Base-by-base conservation (phyloP, 2,329 filamentous ascomycete species). In the Colletotrichum spaethianum region DNA sequence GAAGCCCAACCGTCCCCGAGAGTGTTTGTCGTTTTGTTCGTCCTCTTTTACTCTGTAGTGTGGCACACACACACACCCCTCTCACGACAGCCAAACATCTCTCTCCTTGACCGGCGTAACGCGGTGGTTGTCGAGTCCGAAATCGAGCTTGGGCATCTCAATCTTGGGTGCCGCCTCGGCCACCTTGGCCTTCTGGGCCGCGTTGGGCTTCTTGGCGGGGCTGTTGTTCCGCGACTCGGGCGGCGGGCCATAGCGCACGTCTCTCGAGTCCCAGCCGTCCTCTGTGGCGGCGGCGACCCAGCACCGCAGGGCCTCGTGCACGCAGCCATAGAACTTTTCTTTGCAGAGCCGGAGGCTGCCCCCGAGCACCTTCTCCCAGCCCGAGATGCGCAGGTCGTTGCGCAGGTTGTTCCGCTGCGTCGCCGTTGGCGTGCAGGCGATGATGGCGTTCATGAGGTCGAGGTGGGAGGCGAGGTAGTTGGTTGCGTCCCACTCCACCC, bases 401-500 rank as follows among this genome's bases (percentile, higher is more conserved):
- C 96, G 93, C 14, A 98, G 88, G 0, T 83, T 80, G 81, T 98
- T 98, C 72, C 96, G 93, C 70, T 93, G 91, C 31, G 88, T 82
- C 2, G 80, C 77, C 0, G 91, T 92, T 0, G 94, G 92, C 0
- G 96, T 89, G 70, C 93, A 96, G 0, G 96, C 94, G 69, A 98
- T 84, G 68, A 98, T 90, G 38, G 94, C 96, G 78, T 98, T 99
- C 77, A 98, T 84, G 14, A 99, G 91, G 78, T 98, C 96, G 12
- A 99, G 88, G 78, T 99, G 96, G 0, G 93, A 94, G 23, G 96
- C 94, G 14, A 98, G 87, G 80, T 98, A 98, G 82, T 98, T 98
- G 12, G 96, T 98, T 3, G 96, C 96, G 80, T 98, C 96, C 96
- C 96, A 98, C 82, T 99, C 96, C 12, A 98, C 96, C 65, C 96